phyloP scores from a whole-genome alignment of 208 protist genomes.

The Angomonas ambiguus region DNA sequence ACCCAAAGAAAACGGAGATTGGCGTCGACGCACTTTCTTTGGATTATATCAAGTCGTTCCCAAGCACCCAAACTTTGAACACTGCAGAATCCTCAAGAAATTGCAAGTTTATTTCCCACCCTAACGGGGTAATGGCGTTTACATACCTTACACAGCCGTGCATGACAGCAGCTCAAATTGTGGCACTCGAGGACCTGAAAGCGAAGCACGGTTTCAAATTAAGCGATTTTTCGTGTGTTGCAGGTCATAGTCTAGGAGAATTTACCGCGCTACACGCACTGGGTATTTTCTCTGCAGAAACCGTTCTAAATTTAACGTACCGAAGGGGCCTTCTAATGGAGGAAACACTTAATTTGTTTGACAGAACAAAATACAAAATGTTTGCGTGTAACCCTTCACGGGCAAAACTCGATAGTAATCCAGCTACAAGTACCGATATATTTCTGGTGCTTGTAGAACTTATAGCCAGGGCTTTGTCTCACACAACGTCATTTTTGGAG shows the following conservation, averaged over 20 bases:
- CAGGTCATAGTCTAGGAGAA: constrained; percentile 87
- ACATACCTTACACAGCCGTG: constrained; percentile 81
- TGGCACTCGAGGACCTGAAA: constrained; percentile 36
- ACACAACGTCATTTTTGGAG: constrained; percentile 81
- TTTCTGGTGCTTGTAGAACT: constrained; percentile 81
- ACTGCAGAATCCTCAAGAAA: constrained; percentile 35
- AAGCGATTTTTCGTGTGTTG: constrained; percentile 24
- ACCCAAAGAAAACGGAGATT: constrained; percentile 47
- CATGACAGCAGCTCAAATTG: constrained; percentile 69
- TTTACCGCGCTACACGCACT: constrained; percentile 71
- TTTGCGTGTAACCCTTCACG: constrained; percentile 78
- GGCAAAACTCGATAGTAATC: constrained; percentile 49
- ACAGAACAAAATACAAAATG: constrained; percentile 46
- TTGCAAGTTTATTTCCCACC: constrained; percentile 25
- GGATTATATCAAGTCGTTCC: constrained; percentile 24
- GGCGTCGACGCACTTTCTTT: constrained; percentile 48
- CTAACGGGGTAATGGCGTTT: constrained; percentile 65
- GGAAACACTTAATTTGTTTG: constrained; percentile 30
- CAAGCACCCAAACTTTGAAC: constrained; percentile 38
- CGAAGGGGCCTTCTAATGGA: constrained; percentile 82
- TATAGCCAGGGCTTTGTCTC: constrained; percentile 46
- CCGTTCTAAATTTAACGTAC: constrained; percentile 66
- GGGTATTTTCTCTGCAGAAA: constrained; percentile 69
- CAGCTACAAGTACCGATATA: constrained; percentile 42
- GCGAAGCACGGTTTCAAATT: neutral